Base-by-base conservation (phyloP, 768 basidiomycete species). In the Nidula microcarpa region DNA sequence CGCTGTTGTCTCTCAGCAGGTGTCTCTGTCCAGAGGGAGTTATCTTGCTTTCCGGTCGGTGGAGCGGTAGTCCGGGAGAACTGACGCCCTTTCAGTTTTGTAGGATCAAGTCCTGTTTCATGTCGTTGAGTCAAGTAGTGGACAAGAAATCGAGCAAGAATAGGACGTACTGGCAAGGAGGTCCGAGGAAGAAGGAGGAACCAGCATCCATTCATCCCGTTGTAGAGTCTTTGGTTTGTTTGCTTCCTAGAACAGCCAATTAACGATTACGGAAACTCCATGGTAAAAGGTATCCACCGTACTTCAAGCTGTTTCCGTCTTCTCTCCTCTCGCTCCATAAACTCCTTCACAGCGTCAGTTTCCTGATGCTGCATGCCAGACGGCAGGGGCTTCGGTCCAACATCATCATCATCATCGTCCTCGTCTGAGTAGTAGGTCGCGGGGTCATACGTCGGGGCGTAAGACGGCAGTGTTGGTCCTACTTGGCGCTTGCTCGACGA, bases 181-280 rank as follows among this genome's bases (percentile, higher is more conserved):
- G 56, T 90, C 89, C 1, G 89, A 86, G 1, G 85, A 81, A 16
- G 87, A 84, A 0, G 97, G 96, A 1, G 96, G 96, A 1, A 89
- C 88, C 44, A 98, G 78, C 97, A 99, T 99, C 97, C 97, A 99
- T 67, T 95, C 94, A 16, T 98, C 92, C 43, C 97, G 84, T 67
- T 92, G 74, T 37, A 84, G 73, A 37, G 80, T 79, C 67, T 93
- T 94, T 9, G 90, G 90, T 60, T 88, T 86, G 9, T 76, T 71
- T 1, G 86, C 88, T 74, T 90, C 93, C 83, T 89, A 60, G 45
- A 49, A 16, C 23, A 23, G 4, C 4, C 23, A 23, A 23, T 23
- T 23, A 23, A 4, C 23, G 23, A 23, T 23, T 23, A 23, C 23
- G 23, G 23, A 23, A 23, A 23, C 23, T 23, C 23, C 23, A 23